These are phyloP conservation scores for Septoria petroselini DNA, from an alignment of 2,329 filamentous ascomycete species.

Conservation along the genomic window DNA sequence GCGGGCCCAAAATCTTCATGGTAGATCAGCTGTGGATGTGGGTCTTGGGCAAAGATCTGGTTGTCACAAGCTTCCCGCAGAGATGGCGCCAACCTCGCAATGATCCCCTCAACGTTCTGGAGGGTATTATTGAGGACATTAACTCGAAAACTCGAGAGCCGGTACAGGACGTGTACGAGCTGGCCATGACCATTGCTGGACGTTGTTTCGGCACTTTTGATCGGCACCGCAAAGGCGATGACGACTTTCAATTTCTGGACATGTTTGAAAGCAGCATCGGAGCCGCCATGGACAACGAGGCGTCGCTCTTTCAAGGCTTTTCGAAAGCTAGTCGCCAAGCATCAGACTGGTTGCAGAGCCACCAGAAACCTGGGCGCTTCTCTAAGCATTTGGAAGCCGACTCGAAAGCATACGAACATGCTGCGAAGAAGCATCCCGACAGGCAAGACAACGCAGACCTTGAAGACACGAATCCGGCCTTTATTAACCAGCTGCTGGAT, in stretches of 20 bases:
- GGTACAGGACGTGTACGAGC: conserved; percentile 60
- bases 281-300: conserved; percentile 40
- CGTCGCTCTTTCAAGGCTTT: conserved; percentile 57
- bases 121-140: conserved; percentile 62
- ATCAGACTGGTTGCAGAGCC: conserved; percentile 37
- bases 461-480: conserved; percentile 38
- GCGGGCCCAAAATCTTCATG: conserved; percentile 29
- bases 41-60: conserved; percentile 57
- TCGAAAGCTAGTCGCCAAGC: conserved; percentile 58
- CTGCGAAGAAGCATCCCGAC: conserved; percentile 47
- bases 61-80: conserved; percentile 59
- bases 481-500: conserved; percentile 57
- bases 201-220: conserved; percentile 49
- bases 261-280: conserved; percentile 67
- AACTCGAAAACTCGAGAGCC: conserved; percentile 61
- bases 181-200: conserved; percentile 57
- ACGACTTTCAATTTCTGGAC: conserved; percentile 62
- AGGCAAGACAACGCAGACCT: conserved; percentile 10
- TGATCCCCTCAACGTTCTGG: conserved; percentile 61
- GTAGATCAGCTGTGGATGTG: conserved; percentile 67
- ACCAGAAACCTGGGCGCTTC: conserved; percentile 21
- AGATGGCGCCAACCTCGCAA: conserved; percentile 60
- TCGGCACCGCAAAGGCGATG: conserved; percentile 54
- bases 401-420: conserved; percentile 21
- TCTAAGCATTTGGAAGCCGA: conserved; percentile 22